Evolutionary conservation across 2,329 filamentous ascomycete species (phyloP).

Genomic region (Aureobasidium melanogenum): DNA sequence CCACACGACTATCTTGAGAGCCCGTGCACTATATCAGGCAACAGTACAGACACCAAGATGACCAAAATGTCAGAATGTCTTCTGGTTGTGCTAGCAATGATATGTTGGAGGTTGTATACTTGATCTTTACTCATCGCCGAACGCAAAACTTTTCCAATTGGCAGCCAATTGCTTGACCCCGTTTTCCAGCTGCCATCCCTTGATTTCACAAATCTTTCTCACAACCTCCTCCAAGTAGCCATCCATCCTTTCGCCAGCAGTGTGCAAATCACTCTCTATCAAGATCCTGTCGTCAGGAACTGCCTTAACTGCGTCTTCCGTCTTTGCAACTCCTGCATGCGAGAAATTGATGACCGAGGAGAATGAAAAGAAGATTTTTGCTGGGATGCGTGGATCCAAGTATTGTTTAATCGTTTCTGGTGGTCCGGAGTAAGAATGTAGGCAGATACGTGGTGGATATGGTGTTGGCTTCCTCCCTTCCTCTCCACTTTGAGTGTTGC

Average conservation of each 20-base stretch:
- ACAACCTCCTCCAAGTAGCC: conserved; percentile 63
- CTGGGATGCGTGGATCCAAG: conserved; percentile 61
- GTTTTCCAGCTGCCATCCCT: conserved; percentile 65
- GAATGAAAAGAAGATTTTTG: conserved; percentile 78
- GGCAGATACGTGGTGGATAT: conserved; percentile 80
- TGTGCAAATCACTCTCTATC: conserved; percentile 84
- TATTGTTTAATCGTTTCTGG: conserved; percentile 71
- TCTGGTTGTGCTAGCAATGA: background rate
- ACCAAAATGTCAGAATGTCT: background rate
- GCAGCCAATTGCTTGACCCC: conserved; percentile 58
- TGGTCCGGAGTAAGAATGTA: conserved; percentile 86
- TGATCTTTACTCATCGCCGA: conserved; percentile 39
- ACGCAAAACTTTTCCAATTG: conserved; percentile 74
- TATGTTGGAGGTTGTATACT: no score
- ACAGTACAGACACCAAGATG: background rate
- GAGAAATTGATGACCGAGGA: conserved; percentile 74
- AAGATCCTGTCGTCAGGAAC: conserved; percentile 73
- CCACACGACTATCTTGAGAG: background rate
- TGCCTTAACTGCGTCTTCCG: conserved; percentile 57
- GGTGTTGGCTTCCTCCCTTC: conserved; percentile 33
- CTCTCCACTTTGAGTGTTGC: background rate
- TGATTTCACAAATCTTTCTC: conserved; percentile 65
- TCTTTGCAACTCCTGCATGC: conserved; percentile 43
- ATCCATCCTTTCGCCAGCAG: conserved; percentile 76
- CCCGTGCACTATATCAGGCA: background rate